Conservation (phyloP, 257 asterid species). For the Solanum verrucosum region DNA sequence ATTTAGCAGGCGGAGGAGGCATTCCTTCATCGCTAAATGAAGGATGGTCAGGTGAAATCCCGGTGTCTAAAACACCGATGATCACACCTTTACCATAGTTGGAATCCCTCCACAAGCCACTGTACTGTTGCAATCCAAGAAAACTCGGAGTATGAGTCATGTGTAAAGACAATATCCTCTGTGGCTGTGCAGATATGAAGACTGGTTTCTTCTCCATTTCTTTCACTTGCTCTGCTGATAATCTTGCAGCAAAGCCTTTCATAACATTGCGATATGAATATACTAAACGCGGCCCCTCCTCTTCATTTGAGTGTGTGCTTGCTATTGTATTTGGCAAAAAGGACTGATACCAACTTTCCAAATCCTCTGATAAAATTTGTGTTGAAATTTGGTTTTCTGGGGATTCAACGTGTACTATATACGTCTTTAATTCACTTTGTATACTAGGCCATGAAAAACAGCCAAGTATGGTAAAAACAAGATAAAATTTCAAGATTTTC, state of each 20-base stretch:
- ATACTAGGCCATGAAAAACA: not conserved
- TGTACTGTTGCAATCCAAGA: not conserved
- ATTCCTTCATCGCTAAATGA: not conserved
- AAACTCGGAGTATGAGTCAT: constrained; percentile 27
- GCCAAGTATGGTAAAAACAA: not conserved
- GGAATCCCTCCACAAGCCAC: not conserved
- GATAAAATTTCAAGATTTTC: not conserved
- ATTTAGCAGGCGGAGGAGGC: not conserved
- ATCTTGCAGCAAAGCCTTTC: constrained; percentile 39
- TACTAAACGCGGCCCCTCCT: not conserved
- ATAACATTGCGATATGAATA: constrained; percentile 28
- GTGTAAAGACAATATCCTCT: constrained; percentile 15
- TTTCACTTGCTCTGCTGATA: constrained; percentile 12
- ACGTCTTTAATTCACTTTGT: not conserved
- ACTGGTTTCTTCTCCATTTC: not conserved
- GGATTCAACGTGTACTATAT: not conserved
- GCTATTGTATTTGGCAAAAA: constrained; percentile 14
- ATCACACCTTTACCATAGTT: not conserved
- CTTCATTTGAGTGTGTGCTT: not conserved
- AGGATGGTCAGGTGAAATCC: not conserved
- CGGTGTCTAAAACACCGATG: not conserved
- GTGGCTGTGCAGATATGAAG: constrained; percentile 19
- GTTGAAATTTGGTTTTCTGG: not conserved
- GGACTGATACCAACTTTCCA: constrained; percentile 24
- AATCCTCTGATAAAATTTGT: not conserved